Evolutionary conservation across 2,329 filamentous ascomycete species (phyloP).

Genomic region (Diaporthe nobilis): DNA sequence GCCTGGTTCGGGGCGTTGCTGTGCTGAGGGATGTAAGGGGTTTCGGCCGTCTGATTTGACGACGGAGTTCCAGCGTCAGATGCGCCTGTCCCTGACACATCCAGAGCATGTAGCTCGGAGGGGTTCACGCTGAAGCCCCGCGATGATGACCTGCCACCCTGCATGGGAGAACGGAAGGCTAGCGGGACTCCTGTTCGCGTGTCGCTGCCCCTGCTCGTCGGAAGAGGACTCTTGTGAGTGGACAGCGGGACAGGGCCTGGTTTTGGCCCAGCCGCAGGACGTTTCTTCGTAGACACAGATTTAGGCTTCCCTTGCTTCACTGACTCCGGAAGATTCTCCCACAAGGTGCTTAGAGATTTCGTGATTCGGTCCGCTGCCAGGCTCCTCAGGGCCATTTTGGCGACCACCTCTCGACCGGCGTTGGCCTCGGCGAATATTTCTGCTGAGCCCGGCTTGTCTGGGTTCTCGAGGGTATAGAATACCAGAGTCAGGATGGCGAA

Average conservation of each 20-base stretch:
- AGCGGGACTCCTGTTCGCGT: not conserved
- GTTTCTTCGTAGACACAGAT: conserved; percentile 65
- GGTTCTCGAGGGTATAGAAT: conserved; percentile 86
- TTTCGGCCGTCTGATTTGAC: conserved; percentile 48
- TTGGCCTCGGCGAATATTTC: conserved; percentile 89
- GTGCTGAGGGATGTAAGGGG: conserved; percentile 40
- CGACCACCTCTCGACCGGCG: conserved; percentile 86
- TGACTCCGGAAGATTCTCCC: conserved; percentile 84
- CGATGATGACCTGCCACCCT: conserved; percentile 47
- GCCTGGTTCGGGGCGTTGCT: conserved; percentile 46
- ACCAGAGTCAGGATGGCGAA: conserved; percentile 85
- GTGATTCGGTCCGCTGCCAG: conserved; percentile 92
- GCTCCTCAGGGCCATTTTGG: conserved; percentile 84
- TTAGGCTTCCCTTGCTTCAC: conserved; percentile 68
- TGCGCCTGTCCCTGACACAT: conserved; percentile 58
- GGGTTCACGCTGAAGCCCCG: conserved; percentile 56
- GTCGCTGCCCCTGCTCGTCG: conserved; percentile 14
- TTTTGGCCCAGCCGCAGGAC: conserved; percentile 64
- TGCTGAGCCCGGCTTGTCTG: conserved; percentile 78
- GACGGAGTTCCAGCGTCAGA: conserved; percentile 54
- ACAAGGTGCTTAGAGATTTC: conserved; percentile 80
- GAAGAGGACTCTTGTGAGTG: conserved; percentile 26
- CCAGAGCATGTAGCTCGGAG: conserved; percentile 61
- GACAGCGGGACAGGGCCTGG: conserved; percentile 48
- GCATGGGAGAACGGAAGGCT: conserved; percentile 1